Base-by-base conservation (phyloP, 2,329 filamentous ascomycete species). In the Phialophora verrucosa region DNA sequence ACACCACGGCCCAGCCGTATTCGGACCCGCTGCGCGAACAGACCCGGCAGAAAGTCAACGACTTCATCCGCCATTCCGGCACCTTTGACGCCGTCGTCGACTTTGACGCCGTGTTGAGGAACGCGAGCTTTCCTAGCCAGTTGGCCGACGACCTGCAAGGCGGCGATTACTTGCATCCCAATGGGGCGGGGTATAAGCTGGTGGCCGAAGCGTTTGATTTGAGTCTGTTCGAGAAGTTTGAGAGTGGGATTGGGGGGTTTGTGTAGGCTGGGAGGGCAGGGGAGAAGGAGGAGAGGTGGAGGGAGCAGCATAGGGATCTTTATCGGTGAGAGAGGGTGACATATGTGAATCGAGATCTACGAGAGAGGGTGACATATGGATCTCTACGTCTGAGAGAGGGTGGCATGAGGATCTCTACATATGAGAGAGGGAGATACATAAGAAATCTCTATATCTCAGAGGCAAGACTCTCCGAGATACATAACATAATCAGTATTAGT, bases 81-180 rank as follows among this genome's bases (percentile, higher is more conserved):
- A 78, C 78, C 1, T 90, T 89, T 74, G 86, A 89, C 70, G 83
- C 80, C 0, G 82, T 87, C 3, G 75, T 90, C 29, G 88, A 91
- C 74, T 90, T 91, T 70, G 87, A 88, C 71, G 78, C 75, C 44
- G 76, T 86, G 14, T 71, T 90, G 42, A 81, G 83, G 11, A 82
- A 90, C 74, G 79, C 82, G 14, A 76, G 76, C 3, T 79, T 82
- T 31, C 76, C 77, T 23, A 82, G 80, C n/a, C 79, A 82, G 72
- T 72, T 91, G 73, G 80, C 79, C 25, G 73, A 75, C 12, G 73
- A 80, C 65, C 89, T 82, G 70, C 83, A 90, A 70, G 83, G 83
- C 0, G 88, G 88, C 0, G 88, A 91, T 75, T 88, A 87, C 74
- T 74, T 91, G 73, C 88, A 91, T 78, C 85, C 86, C 0, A 88